Base-by-base conservation (phyloP, 2,329 filamentous ascomycete genomes). In the Cercospora citrullina region DNA sequence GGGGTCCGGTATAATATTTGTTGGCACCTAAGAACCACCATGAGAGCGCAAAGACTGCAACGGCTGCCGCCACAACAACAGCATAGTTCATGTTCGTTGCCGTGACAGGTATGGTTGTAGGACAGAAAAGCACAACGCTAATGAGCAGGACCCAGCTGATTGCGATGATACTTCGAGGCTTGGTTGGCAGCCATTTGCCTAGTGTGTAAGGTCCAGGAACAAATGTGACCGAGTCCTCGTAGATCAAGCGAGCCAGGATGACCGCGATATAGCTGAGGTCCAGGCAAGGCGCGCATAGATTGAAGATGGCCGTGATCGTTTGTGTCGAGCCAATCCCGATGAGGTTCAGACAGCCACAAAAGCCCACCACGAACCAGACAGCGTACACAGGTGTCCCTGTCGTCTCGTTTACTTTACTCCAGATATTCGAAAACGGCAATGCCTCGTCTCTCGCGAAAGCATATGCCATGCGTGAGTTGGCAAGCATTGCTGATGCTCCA, bases 111-210 rank as follows among this genome's bases (percentile, higher is more conserved):
- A 78, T 79, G n/a, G 77, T 72, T 0, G 81, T 78, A 3, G 82
- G 82, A 77, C 83, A 83, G 76, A 83, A 87, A 18, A 90, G 78
- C n/a, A 89, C 83, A 9, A 85, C 80, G 72, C 86, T 88, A 71
- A 90, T 89, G 73, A 89, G 88, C 28, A 84, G 70, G 3, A 89
- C 87, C 88, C 88, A 90, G 3, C 79, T 76, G n/a, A 87, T 82
- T 1, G 87, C 86, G 12, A 71, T 45, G 23, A 68, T 53, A 30
- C 68, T 72, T 14, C 88, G 77, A 6, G 83, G 81, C 63, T 89
- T 82, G 0, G 83, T 86, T 72, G 87, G 0, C 87, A 87, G 21
- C 59, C 59, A 65, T 48, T 51, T 53, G 5, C 64, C 62, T 26
- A 86, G 60, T 8, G 58, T 72, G 60, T 68, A 74, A 12, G 71